A percentile compares a stretch with the other conserved stretches of the same genome.
These are phyloP conservation scores for Platismatia glauca DNA, from an alignment of 495 filamentous ascomycete species.

Conservation along the genomic window DNA sequence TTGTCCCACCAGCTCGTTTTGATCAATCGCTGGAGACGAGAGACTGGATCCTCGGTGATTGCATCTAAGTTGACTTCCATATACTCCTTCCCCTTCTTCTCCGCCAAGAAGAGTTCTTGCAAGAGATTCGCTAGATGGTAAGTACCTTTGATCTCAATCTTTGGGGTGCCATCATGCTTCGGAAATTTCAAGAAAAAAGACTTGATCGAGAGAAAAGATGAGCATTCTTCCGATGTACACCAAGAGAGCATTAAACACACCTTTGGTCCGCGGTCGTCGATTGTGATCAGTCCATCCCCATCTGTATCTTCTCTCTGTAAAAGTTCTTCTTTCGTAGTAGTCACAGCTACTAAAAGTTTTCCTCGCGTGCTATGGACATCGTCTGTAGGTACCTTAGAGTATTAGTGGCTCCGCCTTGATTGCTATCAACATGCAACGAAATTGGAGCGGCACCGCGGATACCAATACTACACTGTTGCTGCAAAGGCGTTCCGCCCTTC, in stretches of 20 bases:
- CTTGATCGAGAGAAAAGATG: slow-evolving; percentile 50
- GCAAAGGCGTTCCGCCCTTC: background rate
- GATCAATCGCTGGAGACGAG: slow-evolving; percentile 76
- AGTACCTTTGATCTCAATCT: slow-evolving; percentile 70
- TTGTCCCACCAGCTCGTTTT: slow-evolving; percentile 83
- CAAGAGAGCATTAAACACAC: slow-evolving; percentile 34
- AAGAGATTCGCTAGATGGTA: slow-evolving; percentile 94
- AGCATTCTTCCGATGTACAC: background rate
- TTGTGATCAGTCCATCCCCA: slow-evolving; percentile 87
- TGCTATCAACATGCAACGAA: background rate
- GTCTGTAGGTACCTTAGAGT: background rate
- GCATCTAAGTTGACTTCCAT: slow-evolving; percentile 81
- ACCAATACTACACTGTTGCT: background rate
- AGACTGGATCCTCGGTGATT: slow-evolving; percentile 86
- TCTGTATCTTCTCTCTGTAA: slow-evolving; percentile 82
- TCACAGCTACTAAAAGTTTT: slow-evolving; percentile 10
- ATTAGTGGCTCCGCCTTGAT: background rate
- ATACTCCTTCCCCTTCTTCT: slow-evolving; percentile 72
- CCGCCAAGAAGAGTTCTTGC: slow-evolving; percentile 84
- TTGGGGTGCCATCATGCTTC: background rate
- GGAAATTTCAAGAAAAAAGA: slow-evolving; percentile 5
- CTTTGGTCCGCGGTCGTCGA: slow-evolving; percentile 92
- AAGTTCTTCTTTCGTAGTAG: slow-evolving; percentile 39
- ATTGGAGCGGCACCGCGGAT: background rate
- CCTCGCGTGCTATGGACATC: slow-evolving; percentile 1